phyloP scores from a whole-genome alignment of 768 basidiomycete species.

The Boletus rex-veris region DNA sequence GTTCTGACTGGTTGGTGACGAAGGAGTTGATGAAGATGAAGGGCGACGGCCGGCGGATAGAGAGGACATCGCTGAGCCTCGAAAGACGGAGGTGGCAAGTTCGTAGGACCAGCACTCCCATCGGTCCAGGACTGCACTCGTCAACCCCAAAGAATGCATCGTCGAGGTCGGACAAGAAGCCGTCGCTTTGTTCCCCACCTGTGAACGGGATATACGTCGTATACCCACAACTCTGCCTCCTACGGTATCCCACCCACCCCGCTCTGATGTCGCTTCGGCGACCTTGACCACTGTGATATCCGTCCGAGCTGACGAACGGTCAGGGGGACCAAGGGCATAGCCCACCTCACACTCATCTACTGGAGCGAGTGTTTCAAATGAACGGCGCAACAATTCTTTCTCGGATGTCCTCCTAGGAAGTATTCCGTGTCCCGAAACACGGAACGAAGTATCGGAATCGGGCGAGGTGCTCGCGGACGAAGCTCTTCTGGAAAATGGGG shows the following conservation, averaged over 20 bases:
- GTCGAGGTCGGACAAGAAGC: conserved; percentile 11
- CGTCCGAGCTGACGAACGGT: conserved; percentile 37
- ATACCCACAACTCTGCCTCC: conserved; percentile 63
- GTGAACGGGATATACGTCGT: conserved; percentile 55
- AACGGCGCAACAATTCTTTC: conserved; percentile 53
- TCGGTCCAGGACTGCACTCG: conserved; percentile 62
- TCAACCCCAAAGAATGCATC: conserved; percentile 42
- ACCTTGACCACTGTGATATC: conserved; percentile 52
- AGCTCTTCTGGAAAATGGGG: conserved; percentile 49
- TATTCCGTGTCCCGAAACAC: conserved; percentile 76
- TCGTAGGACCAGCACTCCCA: conserved; percentile 87
- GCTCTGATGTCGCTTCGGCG: conserved; percentile 60
- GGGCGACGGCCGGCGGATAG: conserved; percentile 32
- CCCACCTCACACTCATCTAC: conserved; percentile 29
- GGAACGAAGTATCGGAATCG: conserved; percentile 53
- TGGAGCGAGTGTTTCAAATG: conserved; percentile 44
- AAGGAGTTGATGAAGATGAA: conserved; percentile 3
- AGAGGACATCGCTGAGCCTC: conserved; percentile 49
- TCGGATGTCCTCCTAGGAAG: conserved; percentile 73
- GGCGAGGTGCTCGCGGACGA: conserved; percentile 40
- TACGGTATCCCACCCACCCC: conserved; percentile 74
- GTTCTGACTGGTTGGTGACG: conserved; percentile 8
- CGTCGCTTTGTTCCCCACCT: conserved; percentile 29
- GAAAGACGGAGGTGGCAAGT: conserved; percentile 44
- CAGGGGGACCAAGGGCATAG: conserved; percentile 33